phyloP scores from a whole-genome alignment of 2,329 filamentous ascomycete species.

The Fusarium sp. region DNA sequence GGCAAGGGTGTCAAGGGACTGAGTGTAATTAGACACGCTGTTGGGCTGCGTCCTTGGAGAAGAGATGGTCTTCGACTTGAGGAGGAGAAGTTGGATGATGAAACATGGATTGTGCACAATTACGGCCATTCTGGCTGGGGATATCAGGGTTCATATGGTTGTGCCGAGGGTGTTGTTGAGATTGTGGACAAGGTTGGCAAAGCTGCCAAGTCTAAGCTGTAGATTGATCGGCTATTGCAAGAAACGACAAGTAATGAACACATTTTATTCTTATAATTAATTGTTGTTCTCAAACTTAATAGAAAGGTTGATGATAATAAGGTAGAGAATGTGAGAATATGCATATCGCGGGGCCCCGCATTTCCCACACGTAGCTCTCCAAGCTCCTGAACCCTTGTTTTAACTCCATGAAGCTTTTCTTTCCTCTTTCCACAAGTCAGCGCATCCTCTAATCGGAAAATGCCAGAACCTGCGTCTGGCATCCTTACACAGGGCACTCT shows the following conservation, averaged over 20 bases:
- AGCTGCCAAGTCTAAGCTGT: constrained; percentile 49
- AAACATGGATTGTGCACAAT: constrained; percentile 79
- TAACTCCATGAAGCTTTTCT: constrained; percentile 22
- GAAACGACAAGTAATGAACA: background rate
- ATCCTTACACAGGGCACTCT: constrained; percentile 46
- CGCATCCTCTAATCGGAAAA: constrained; percentile 29
- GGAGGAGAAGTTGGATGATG: constrained; percentile 62
- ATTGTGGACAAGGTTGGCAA: constrained; percentile 72
- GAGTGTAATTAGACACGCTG: constrained; percentile 82
- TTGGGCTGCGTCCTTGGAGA: constrained; percentile 82
- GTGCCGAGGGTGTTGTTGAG: constrained; percentile 73
- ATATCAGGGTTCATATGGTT: constrained; percentile 78
- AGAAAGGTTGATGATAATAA: background rate
- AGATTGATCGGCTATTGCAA: background rate
- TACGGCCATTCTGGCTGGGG: constrained; percentile 86
- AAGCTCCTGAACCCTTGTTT: constrained; percentile 36
- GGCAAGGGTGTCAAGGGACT: constrained; percentile 79
- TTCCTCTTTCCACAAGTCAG: constrained; percentile 24
- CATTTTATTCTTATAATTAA: background rate
- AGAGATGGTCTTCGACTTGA: constrained; percentile 81
- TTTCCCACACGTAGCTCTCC: constrained; percentile 14
- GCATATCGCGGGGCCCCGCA: constrained; percentile 44
- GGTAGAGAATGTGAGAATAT: constrained; percentile 34
- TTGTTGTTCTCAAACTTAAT: background rate
- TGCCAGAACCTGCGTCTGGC: constrained; percentile 47